A percentile compares a stretch with the other conserved stretches of the same genome.
Conservation (phyloP, 2,329 filamentous ascomycete species). For the Colletotrichum euphorbiae region DNA sequence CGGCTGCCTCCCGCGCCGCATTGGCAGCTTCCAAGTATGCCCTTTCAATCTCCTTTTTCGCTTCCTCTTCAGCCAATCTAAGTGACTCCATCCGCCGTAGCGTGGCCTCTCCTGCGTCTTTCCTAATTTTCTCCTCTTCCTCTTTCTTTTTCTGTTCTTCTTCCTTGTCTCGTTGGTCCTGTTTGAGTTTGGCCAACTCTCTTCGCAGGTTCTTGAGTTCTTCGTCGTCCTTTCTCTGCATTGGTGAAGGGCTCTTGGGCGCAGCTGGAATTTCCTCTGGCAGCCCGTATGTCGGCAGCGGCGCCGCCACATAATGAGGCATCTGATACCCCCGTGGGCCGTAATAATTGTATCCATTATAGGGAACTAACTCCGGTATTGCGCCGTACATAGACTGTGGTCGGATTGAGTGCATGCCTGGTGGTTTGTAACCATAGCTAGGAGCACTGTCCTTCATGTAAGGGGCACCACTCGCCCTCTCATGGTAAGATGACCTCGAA, state of each 20-base stretch:
- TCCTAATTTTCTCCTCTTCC: background rate
- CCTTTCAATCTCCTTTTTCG: background rate
- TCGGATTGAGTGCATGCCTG: too few relatives aligned
- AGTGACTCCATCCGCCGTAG: background rate
- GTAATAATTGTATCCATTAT: too few relatives aligned
- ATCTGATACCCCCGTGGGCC: too few relatives aligned
- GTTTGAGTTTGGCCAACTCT: background rate
- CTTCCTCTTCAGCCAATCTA: background rate
- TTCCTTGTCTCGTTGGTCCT: background rate
- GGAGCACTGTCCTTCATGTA: too few relatives aligned
- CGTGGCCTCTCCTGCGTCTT: background rate
- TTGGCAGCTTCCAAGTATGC: background rate
- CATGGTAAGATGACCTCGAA: too few relatives aligned
- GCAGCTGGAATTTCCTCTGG: too few relatives aligned
- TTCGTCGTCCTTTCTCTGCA: background rate
- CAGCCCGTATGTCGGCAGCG: too few relatives aligned
- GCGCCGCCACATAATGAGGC: too few relatives aligned
- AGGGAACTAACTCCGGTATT: too few relatives aligned
- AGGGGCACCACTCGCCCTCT: too few relatives aligned
- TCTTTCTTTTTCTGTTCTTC: background rate
- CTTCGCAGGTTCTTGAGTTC: background rate
- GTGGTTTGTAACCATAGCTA: too few relatives aligned
- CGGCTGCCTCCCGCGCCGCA: background rate
- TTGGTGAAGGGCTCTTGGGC: background rate
- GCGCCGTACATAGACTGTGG: too few relatives aligned